Conservation (phyloP, 306 rosid species). For the Prunus fruticosa region DNA sequence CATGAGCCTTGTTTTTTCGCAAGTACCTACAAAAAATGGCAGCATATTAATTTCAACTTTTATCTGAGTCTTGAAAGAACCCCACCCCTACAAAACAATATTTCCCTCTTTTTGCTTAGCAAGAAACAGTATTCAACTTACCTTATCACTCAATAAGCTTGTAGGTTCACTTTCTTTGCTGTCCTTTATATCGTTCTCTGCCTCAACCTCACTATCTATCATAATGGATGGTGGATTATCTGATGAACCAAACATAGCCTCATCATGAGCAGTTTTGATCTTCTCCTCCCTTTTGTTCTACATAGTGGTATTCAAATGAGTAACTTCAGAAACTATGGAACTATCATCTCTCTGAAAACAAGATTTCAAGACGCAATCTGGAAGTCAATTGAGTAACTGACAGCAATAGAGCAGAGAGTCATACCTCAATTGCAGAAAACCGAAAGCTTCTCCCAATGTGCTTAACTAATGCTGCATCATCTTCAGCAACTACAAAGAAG, state of each 20-base stretch:
- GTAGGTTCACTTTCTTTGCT: conserved; percentile 36
- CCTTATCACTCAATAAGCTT: conserved; percentile 78
- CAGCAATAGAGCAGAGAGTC: conserved; percentile 2
- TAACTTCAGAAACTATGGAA: background rate
- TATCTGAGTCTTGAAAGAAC: background rate
- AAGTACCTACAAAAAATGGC: conserved; percentile 55
- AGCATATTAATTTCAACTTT: background rate
- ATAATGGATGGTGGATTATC: conserved; percentile 31
- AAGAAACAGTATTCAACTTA: conserved; percentile 20
- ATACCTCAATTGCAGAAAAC: conserved; percentile 79
- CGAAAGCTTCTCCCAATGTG: conserved; percentile 87
- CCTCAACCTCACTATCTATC: conserved; percentile 53
- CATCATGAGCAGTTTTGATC: conserved; percentile 84
- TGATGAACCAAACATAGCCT: conserved; percentile 85
- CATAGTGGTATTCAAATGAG: conserved; percentile 10
- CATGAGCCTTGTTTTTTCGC: conserved; percentile 83
- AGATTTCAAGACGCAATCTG: background rate
- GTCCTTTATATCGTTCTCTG: conserved; percentile 41
- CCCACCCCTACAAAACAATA: background rate
- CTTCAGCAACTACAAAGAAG: conserved; percentile 72
- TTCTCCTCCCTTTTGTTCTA: conserved; percentile 78
- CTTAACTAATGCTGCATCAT: conserved; percentile 70
- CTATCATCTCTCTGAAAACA: background rate
- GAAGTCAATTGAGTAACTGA: conserved; percentile 1
- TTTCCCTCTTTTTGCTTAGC: background rate